Evolutionary conservation across 192 early-diverging fungal species (phyloP), one percentile per base, ranked within the genome.

Genomic region (Paraglomus occultum): DNA sequence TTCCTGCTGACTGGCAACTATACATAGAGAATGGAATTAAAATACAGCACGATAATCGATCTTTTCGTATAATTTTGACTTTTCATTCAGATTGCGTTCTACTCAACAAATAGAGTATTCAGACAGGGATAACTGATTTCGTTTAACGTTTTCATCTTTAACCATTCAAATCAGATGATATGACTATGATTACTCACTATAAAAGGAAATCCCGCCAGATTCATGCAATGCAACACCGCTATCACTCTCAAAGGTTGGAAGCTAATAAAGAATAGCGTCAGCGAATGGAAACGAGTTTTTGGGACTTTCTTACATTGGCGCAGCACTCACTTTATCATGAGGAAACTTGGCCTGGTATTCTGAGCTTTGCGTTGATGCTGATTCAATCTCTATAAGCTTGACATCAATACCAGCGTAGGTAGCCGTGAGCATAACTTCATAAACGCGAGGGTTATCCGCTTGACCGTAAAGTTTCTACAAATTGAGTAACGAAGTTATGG

Each of bases 311-410:
- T n/a, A 47, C 5, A 51, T 18, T 47, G 5, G 14, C 44, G n/a
- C 42, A 8, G 2, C 15, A 31, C 59, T 48, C 58, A 76, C 75
- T 69, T 96, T 97, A 76, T 91, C 92, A 59, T 88, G 71, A 42
- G 94, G 94, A 87, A 91, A 97, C 86, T 97, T 98, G 81, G 86
- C 85, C 64, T 92, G 76, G 84, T 86, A 96, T 80, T 90, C 94
- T 51, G 87, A 77, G 49, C 83, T 87, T 84, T 88, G 87, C 87
- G 90, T 91, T 42, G 81, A 84, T 44, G 82, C 84, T 67, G 92
- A 76, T 76, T 84, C 72, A 75, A 94, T 89, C 62, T 77, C 78
- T 68, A 78, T 77, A 67, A 85, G 79, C 23, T 83, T 85, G 70
- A 98, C 76, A 40, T 93, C 87, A 44, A 92, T 67, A 74, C 85